Percentiles rank a stretch among this genome's conserved stretches.
These are phyloP conservation scores for Aegilops umbellulata DNA, from an alignment of 176 grass and related monocot genomes.

Conservation along the genomic window DNA sequence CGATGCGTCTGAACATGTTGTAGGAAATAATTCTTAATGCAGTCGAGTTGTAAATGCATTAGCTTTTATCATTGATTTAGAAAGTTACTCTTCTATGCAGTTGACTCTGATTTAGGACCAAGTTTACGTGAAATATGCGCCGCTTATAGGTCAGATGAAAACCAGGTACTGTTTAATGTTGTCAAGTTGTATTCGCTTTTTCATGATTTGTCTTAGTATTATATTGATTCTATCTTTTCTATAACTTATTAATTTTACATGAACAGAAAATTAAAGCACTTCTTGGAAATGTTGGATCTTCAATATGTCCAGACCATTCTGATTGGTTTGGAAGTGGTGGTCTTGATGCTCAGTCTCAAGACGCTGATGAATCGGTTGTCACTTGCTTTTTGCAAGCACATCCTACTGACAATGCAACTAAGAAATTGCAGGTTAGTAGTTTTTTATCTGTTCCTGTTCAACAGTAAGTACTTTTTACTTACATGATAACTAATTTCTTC, in stretches of 20 bases:
- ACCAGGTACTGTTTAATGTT: constrained; percentile 54
- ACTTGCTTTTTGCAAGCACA: constrained; percentile 81
- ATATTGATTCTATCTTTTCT: not conserved
- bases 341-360: constrained; percentile 53
- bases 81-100: constrained; percentile 40
- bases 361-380: constrained; percentile 55
- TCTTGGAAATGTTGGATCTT: constrained; percentile 75
- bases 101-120: constrained; percentile 62
- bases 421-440: constrained; percentile 75
- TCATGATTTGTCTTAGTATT: constrained; percentile 15
- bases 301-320: constrained; percentile 78
- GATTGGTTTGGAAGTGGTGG: constrained; percentile 77
- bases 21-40: not conserved
- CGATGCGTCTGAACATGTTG: not conserved
- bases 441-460: not conserved
- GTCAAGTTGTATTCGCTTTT: constrained; percentile 5
- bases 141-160: constrained; percentile 82
- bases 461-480: constrained; percentile 15
- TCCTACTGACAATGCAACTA: constrained; percentile 82
- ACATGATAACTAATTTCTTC: constrained; percentile 21
- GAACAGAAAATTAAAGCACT: constrained; percentile 79
- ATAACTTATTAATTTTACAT: constrained; percentile 20
- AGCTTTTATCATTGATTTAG: constrained; percentile 8
- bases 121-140: constrained; percentile 82
- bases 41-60: constrained; percentile 6